Conservation (phyloP, 2,329 filamentous ascomycete species). For the Xylaria sp. region DNA sequence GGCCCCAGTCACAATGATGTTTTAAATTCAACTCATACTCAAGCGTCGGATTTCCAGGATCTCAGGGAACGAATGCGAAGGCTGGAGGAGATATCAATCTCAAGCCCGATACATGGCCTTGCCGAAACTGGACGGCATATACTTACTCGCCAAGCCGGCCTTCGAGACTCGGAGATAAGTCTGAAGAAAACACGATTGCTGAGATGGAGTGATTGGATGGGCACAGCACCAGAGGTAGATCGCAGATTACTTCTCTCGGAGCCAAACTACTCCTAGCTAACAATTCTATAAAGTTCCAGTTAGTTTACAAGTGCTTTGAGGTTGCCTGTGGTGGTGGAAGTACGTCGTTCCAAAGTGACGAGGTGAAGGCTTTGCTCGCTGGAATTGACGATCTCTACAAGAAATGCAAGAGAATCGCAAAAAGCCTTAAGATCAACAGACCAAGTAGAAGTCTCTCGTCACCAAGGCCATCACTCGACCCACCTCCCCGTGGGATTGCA, state of each 20-base stretch:
- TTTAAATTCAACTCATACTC: conserved; percentile 13
- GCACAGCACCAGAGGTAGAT: conserved; percentile 48
- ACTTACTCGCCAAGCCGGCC: conserved; percentile 41
- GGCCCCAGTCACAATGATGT: not conserved
- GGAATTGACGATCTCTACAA: conserved; percentile 48
- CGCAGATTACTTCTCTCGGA: not conserved
- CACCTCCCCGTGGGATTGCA: conserved; percentile 49
- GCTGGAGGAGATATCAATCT: conserved; percentile 40
- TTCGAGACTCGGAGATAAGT: conserved; percentile 46
- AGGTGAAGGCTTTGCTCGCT: conserved; percentile 42
- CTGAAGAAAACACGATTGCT: conserved; percentile 53
- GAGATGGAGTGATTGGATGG: conserved; percentile 51
- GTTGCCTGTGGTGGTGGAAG: conserved; percentile 39
- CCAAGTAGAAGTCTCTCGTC: conserved; percentile 49
- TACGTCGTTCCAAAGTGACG: conserved; percentile 37
- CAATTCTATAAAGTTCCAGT: conserved; percentile 43
- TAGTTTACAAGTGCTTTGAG: conserved; percentile 48
- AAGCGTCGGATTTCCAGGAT: conserved; percentile 36
- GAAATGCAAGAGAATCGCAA: conserved; percentile 52
- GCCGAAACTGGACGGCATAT: conserved; percentile 42
- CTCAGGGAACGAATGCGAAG: conserved; percentile 39
- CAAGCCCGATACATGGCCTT: conserved; percentile 31
- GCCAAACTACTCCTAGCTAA: conserved; percentile 30
- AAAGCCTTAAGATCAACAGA: conserved; percentile 49
- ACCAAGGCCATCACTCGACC: conserved; percentile 41